Evolutionary conservation across 768 basidiomycete genomes (phyloP).

Genomic region (Mycena polygramma): DNA sequence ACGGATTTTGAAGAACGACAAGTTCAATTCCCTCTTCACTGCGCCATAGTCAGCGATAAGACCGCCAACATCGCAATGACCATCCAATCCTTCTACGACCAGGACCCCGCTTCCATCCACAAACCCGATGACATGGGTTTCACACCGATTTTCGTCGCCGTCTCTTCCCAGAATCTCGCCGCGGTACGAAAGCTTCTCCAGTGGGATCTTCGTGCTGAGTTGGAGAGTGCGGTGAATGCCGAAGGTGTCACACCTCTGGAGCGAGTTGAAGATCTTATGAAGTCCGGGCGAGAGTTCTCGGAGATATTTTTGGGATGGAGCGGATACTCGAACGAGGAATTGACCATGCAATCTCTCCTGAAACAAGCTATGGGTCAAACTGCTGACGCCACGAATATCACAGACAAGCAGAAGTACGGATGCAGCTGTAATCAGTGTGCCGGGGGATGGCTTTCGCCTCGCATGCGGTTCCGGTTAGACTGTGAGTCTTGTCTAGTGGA

Average conservation of each 20-base stretch:
- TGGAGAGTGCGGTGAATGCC: constrained; percentile 30
- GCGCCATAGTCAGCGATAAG: constrained; percentile 18
- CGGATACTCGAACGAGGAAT: constrained; percentile 24
- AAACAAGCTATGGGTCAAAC: constrained; percentile 29
- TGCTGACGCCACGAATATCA: not conserved
- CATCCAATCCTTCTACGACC: constrained; percentile 21
- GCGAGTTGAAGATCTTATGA: constrained; percentile 22
- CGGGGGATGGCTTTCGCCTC: not conserved
- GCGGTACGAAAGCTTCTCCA: constrained; percentile 33
- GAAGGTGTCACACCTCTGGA: constrained; percentile 34
- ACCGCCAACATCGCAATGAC: constrained; percentile 4
- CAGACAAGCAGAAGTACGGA: constrained; percentile 15
- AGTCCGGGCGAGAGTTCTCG: constrained; percentile 25
- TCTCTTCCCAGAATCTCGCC: constrained; percentile 15
- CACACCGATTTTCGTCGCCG: constrained; percentile 34
- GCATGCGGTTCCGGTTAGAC: too few relatives aligned
- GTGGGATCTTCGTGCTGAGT: constrained; percentile 28
- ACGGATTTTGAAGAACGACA: not conserved
- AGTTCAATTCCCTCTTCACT: constrained; percentile 27
- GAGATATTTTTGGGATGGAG: constrained; percentile 35
- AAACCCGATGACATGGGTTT: too few relatives aligned
- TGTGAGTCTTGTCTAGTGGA: too few relatives aligned
- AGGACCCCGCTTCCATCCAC: constrained; percentile 33
- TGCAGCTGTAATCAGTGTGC: constrained; percentile 21
- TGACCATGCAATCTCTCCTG: constrained; percentile 26